A percentile compares a stretch with the other conserved stretches of the same genome.
Evolutionary conservation across 1,139 yeast genomes (phyloP).

Genomic region (Debaryomyces psychrophilus): DNA sequence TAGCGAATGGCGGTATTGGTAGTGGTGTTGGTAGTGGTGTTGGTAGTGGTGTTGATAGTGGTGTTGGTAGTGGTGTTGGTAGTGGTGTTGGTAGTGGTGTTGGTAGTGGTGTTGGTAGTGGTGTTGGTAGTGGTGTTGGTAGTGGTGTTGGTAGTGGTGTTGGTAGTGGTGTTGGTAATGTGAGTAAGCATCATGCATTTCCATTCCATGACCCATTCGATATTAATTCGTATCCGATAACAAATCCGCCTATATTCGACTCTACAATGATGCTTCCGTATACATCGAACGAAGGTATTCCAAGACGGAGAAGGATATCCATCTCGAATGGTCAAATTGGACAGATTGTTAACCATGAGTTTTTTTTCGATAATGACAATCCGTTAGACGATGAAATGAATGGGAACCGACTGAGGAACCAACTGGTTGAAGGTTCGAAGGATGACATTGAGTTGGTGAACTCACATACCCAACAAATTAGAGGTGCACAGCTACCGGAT

Average conservation of each 20-base stretch:
- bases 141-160: background rate
- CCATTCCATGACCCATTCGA: slow-evolving; percentile 42
- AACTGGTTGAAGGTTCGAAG: background rate
- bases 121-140: background rate
- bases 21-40: background rate
- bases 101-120: background rate
- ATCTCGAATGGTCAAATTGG: slow-evolving; percentile 82
- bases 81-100: background rate
- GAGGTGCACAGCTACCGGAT: background rate
- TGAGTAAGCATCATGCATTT: slow-evolving; percentile 1
- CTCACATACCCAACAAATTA: background rate
- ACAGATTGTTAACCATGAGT: slow-evolving; percentile 57
- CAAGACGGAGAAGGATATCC: slow-evolving; percentile 64
- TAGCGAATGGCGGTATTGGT: background rate
- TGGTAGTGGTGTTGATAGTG: background rate
- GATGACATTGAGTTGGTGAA: background rate
- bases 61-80: background rate
- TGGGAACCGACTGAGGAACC: background rate
- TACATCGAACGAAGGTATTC: slow-evolving; percentile 42
- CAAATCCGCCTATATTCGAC: slow-evolving; percentile 68
- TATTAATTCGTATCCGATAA: slow-evolving; percentile 56
- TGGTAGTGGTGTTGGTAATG: background rate
- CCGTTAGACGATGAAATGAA: slow-evolving; percentile 20
- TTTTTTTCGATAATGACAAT: slow-evolving; percentile 30
- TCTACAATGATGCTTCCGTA: slow-evolving; percentile 50